These are phyloP conservation scores for Hymenoscyphus fructigenus DNA, from an alignment of 2,329 filamentous ascomycete species.

Conservation along the genomic window DNA sequence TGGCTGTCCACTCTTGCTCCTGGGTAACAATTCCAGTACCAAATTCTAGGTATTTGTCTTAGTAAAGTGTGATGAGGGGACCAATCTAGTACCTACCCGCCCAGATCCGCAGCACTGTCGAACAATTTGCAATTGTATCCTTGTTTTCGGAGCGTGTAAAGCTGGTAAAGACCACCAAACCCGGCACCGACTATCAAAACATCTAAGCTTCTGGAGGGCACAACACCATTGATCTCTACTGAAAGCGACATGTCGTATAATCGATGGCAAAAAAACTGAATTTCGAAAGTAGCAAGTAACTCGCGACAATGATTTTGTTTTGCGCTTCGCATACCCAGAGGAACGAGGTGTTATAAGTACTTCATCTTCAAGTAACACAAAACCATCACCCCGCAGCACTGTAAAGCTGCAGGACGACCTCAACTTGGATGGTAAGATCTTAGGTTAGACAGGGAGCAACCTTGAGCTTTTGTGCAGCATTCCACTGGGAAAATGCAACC, in stretches of 20 bases:
- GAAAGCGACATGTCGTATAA: slow-evolving; percentile 13
- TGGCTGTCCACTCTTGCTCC: slow-evolving; percentile 51
- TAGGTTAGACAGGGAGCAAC: background rate
- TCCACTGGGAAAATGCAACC: background rate
- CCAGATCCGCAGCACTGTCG: slow-evolving; percentile 9
- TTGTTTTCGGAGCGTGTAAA: slow-evolving; percentile 48
- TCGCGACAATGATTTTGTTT: background rate
- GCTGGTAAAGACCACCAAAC: slow-evolving; percentile 44
- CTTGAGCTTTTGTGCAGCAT: background rate
- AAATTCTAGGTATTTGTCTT: slow-evolving; percentile 16
- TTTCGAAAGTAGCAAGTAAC: background rate
- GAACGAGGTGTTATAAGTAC: background rate
- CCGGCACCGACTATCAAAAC: slow-evolving; percentile 33
- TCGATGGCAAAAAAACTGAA: background rate
- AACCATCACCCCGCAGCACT: background rate
- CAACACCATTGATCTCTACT: slow-evolving; percentile 13
- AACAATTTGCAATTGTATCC: slow-evolving; percentile 19
- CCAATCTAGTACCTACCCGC: slow-evolving; percentile 1
- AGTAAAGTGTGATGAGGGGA: background rate
- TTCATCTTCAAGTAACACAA: background rate
- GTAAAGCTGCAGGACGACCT: background rate
- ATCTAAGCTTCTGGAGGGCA: slow-evolving; percentile 18
- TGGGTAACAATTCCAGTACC: slow-evolving; percentile 43
- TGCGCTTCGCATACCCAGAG: background rate
- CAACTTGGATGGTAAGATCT: background rate